Evolutionary conservation across 1,139 yeast genomes (phyloP).

Genomic region (Saccharomyces hybrid): DNA sequence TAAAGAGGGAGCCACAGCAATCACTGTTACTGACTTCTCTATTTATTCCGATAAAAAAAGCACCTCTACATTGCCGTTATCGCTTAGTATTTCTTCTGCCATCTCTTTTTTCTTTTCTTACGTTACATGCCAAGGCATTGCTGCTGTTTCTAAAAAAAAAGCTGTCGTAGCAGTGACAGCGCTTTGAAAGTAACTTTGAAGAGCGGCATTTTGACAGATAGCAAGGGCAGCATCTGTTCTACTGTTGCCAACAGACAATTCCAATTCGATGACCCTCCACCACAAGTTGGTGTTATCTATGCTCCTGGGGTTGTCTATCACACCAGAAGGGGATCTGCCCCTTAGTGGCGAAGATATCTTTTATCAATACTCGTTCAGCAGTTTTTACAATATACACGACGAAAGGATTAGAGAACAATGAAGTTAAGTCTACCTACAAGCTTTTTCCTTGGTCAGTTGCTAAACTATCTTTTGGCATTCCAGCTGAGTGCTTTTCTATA

Average conservation of each 20-base stretch:
- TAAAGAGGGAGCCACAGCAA: conserved; percentile 13
- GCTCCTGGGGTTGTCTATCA: conserved; percentile 77
- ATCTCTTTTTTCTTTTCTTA: conserved; percentile 34
- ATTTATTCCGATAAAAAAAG: conserved; percentile 2
- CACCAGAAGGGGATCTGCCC: conserved; percentile 59
- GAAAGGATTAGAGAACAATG: conserved; percentile 62
- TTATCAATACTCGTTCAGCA: conserved; percentile 77
- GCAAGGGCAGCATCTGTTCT: conserved; percentile 68
- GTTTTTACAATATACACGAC: conserved; percentile 78
- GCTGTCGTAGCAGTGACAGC: conserved; percentile 44
- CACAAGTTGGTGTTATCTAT: conserved; percentile 82
- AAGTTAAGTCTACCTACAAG: conserved; percentile 51
- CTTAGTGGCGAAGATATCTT: conserved; percentile 58
- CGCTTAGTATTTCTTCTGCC: conserved; percentile 27
- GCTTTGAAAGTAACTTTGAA: conserved; percentile 52
- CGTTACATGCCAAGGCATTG: conserved; percentile 15
- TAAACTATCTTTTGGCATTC: conserved; percentile 25
- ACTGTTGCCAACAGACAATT: conserved; percentile 83
- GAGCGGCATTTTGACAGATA: conserved; percentile 52
- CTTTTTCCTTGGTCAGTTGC: conserved; percentile 59
- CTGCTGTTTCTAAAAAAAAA: conserved; percentile 30
- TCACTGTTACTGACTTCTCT: conserved; percentile 9
- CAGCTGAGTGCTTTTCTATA: neutral
- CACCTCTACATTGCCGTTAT: conserved; percentile 9
- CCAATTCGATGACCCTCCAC: conserved; percentile 89